Evolutionary conservation across 805 yeast species (phyloP), one percentile per base, ranked within the genome.

Genomic region (Myxozyma mucilagina): DNA sequence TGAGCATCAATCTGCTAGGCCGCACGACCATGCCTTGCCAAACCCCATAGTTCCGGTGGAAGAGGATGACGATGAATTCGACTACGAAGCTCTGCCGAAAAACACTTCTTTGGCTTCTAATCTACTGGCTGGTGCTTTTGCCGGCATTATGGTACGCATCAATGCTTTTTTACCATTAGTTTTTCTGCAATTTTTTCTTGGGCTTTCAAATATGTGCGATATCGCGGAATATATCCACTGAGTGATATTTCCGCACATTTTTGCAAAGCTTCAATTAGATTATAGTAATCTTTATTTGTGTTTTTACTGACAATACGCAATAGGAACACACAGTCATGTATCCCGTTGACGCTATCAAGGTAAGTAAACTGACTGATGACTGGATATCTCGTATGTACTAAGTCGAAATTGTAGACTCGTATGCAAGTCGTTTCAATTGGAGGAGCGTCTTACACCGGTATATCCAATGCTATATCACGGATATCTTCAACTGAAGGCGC

Each of bases 271-370:
- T 36, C 13, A 10, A 13, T 10, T 36, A 36, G 39, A 36, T 9
- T 36, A 9, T 36, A 13, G 13, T 13, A 36, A 36, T 36, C 39
- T n/a, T n/a, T n/a, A n/a, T n/a, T n/a, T n/a, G n/a, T 36, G 39
- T 36, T 10, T 10, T 36, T 36, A 36, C 39, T 36, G 39, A 36
- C 31, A 36, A 31, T 47, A 14, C 6, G 36, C 13, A 24, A 24
- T 34, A 65, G 67, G 99, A 93, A 73, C 99, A 93, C 75, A 86
- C 97, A 1, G 90, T 93, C 48, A 90, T 93, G 97, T 93, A 86
- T 73, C 99, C 99, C 1, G 85, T 93, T 44, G 99, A 93, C 73
- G 93, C 96, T n/a, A 82, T 93, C 68, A 93, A 93, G 61, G 66
- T 62, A 47, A 34, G 57, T 35, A 11, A 8, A n/a, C 49, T 14